A percentile compares a stretch with the other conserved stretches of the same genome.
phyloP scores from a whole-genome alignment of 495 filamentous ascomycete species.

The Usnea hakonensis region DNA sequence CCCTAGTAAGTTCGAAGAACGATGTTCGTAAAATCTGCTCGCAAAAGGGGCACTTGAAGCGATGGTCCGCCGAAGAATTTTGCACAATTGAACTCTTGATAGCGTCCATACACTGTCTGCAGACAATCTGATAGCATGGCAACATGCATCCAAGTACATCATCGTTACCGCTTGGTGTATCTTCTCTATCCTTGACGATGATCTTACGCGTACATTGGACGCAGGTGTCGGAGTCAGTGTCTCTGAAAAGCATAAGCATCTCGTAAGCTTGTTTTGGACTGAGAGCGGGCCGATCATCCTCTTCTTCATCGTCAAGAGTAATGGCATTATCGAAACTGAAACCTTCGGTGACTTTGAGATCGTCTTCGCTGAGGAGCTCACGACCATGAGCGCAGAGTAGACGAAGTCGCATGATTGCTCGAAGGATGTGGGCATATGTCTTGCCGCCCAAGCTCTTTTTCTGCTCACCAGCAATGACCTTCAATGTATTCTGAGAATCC shows the following conservation, averaged over 20 bases:
- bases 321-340: slow-evolving; percentile 75
- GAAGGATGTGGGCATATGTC: slow-evolving; percentile 80
- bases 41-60: slow-evolving; percentile 58
- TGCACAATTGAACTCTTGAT: slow-evolving; percentile 36
- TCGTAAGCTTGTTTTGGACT: slow-evolving; percentile 66
- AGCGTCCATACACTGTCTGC: slow-evolving; percentile 57
- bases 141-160: slow-evolving; percentile 69
- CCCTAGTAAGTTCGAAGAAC: slow-evolving; percentile 60
- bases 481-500: slow-evolving; percentile 56
- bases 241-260: slow-evolving; percentile 71
- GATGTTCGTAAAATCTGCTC: slow-evolving; percentile 47
- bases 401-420: slow-evolving; percentile 82
- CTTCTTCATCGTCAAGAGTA: slow-evolving; percentile 69
- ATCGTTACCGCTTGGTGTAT: slow-evolving; percentile 47
- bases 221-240: slow-evolving; percentile 66
- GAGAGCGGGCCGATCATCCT: slow-evolving; percentile 45
- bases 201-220: slow-evolving; percentile 59
- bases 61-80: slow-evolving; percentile 30
- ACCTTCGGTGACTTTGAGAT: slow-evolving; percentile 69
- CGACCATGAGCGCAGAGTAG: slow-evolving; percentile 86
- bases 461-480: slow-evolving; percentile 43
- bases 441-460: slow-evolving; percentile 65
- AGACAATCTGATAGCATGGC: slow-evolving; percentile 76
- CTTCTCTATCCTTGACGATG: slow-evolving; percentile 35
- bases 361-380: slow-evolving; percentile 75